Conservation (phyloP, 1,284 basidiomycete genomes). For the Pseudozyma hubeiensis region DNA sequence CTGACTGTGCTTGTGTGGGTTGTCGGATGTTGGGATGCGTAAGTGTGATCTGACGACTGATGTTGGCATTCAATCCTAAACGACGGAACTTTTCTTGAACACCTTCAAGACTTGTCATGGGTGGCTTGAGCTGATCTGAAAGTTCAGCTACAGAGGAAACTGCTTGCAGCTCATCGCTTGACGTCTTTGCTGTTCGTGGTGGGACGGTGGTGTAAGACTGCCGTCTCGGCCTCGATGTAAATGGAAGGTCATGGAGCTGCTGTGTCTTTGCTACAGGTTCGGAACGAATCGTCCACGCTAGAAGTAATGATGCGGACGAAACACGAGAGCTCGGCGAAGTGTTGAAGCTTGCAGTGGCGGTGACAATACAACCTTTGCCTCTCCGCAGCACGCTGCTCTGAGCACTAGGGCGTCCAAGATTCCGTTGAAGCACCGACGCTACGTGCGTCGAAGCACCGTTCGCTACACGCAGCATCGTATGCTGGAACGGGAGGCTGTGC, state of each 20-base stretch:
- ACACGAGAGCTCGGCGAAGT: background rate
- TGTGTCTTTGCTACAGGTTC: background rate
- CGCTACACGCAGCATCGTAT: slow-evolving; percentile 24
- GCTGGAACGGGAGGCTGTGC: background rate
- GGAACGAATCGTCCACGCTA: background rate
- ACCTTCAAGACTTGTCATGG: slow-evolving; percentile 3
- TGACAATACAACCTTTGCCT: background rate
- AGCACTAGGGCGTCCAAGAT: background rate
- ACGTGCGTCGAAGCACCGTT: slow-evolving; percentile 19
- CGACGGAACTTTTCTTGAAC: slow-evolving; percentile 36
- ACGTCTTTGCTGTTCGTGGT: background rate
- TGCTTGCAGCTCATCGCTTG: background rate
- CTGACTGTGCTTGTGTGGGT: slow-evolving; percentile 61
- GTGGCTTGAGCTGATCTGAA: background rate
- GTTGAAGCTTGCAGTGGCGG: background rate
- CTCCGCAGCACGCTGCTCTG: background rate
- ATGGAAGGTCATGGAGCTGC: background rate
- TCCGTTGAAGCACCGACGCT: slow-evolving; percentile 9
- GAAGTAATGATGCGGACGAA: no score
- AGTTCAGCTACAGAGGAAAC: background rate
- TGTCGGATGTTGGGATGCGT: slow-evolving; percentile 53
- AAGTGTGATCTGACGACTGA: slow-evolving; percentile 46
- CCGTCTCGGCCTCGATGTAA: no score
- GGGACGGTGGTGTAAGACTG: slow-evolving; percentile 2
- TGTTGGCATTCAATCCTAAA: slow-evolving; percentile 50